Evolutionary conservation across 2,329 filamentous ascomycete species (phyloP), one percentile per base, ranked within the genome.

Genomic region (Rhynchosporium agropyri): DNA sequence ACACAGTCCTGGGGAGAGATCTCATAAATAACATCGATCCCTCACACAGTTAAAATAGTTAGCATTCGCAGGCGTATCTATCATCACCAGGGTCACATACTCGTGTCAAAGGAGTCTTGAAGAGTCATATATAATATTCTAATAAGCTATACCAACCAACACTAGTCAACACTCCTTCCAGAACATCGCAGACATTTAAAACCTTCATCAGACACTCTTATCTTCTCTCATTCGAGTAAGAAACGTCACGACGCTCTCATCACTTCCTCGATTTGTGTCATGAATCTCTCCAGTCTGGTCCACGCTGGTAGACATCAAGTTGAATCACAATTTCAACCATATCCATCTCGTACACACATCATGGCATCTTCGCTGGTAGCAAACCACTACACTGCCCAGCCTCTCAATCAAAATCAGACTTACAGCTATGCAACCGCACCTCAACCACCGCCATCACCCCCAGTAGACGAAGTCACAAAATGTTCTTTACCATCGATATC

Each of bases 401-500:
- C 77, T 64, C 77, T 77, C 72, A 71, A 78, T 68, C 80, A 82
- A 60, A 71, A 74, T 36, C 73, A 74, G 48, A 66, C 69, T 63
- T 83, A 83, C 74, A 77, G 77, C 71, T 83, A 83, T 72, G 72
- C 77, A 40, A 75, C 74, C 42, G 76, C 77, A 60, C 84, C 85
- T 55, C 84, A 87, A 72, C 84, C 87, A 58, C 89, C 89, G 60
- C 89, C 89, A 38, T 92, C 89, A 69, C 89, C 89, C 65, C 89
- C 89, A 49, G 87, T 90, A 75, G 89, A 92, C 71, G 89, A 92
- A 73, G 78, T 78, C 51, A 80, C 86, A 69, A 93, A 89, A 78
- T 95, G 90, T 73, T 96, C 92, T 57, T 81, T 98, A 63, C 94
- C 94, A 26, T 97, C 94, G 45, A 97, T 98, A 76, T 97, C 92